These are phyloP conservation scores for Filosporella fistucella DNA, from an alignment of 495 filamentous ascomycete genomes.

Conservation along the genomic window DNA sequence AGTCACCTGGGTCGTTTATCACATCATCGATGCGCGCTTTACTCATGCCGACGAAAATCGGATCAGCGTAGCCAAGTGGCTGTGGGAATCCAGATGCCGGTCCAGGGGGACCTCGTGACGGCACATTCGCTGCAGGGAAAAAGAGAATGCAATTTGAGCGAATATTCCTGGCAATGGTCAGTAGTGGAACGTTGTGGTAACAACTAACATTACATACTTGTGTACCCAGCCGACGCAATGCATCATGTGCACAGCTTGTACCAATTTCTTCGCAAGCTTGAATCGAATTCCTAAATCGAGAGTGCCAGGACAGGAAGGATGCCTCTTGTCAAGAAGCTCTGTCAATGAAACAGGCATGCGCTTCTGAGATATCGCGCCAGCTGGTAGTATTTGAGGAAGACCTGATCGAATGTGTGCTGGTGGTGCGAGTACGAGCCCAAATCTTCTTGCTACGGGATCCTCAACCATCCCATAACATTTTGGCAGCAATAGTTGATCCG, in stretches of 20 bases:
- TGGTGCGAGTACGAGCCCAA: constrained; percentile 22
- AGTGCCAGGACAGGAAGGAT: constrained; percentile 17
- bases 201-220: constrained; percentile 7
- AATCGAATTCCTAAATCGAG: constrained; percentile 22
- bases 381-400: constrained; percentile 19
- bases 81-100: constrained; percentile 18
- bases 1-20: neutral
- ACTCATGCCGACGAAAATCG: constrained; percentile 17
- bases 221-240: constrained; percentile 22
- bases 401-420: constrained; percentile 22
- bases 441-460: constrained; percentile 14
- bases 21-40: constrained; percentile 15
- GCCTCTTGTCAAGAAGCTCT: constrained; percentile 17
- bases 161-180: constrained; percentile 16
- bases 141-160: constrained; percentile 25
- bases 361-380: constrained; percentile 21
- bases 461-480: constrained; percentile 27
- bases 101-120: constrained; percentile 15
- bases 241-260: constrained; percentile 23
- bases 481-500: constrained; percentile 19
- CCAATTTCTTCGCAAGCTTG: constrained; percentile 20
- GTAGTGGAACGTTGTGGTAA: neutral
- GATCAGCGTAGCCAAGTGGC: constrained; percentile 17
- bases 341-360: constrained; percentile 22
- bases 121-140: constrained; percentile 17